These are phyloP conservation scores for Syzygium malaccense DNA, from an alignment of 441 rosid genomes.

Conservation along the genomic window DNA sequence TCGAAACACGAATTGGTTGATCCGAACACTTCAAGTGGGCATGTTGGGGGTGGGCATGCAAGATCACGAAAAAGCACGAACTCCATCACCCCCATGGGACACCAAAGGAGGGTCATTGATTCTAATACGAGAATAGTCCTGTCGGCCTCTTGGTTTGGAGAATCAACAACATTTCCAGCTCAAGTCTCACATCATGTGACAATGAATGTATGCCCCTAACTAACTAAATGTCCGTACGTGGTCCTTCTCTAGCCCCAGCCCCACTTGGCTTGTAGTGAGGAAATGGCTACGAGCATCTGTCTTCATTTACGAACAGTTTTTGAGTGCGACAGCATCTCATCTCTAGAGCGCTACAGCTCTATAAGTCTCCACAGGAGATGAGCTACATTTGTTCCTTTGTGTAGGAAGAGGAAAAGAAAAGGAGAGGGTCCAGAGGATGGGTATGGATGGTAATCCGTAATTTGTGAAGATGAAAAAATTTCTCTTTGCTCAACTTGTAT, in stretches of 20 bases:
- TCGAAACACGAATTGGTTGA: background rate
- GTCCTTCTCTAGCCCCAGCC: background rate
- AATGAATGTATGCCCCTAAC: background rate
- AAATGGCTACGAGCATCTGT: background rate
- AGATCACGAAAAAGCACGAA: background rate
- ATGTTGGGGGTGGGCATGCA: background rate
- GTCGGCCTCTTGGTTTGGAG: slow-evolving; percentile 19
- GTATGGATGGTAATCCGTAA: background rate
- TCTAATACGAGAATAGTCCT: background rate
- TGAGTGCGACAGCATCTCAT: background rate
- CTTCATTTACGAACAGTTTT: background rate
- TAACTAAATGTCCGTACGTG: background rate
- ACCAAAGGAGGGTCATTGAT: background rate
- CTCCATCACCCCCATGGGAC: background rate
- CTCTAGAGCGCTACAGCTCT: background rate
- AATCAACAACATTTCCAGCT: slow-evolving; percentile 16
- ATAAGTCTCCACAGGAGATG: background rate
- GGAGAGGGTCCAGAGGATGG: background rate
- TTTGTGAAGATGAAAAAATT: background rate
- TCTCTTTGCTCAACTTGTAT: background rate
- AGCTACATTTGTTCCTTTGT: background rate
- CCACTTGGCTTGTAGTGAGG: background rate
- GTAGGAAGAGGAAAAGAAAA: background rate
- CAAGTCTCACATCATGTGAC: slow-evolving; percentile 13
- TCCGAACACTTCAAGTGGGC: background rate